Conservation (phyloP, 768 basidiomycete genomes). For the Tubosaeta brunneosetosa region DNA sequence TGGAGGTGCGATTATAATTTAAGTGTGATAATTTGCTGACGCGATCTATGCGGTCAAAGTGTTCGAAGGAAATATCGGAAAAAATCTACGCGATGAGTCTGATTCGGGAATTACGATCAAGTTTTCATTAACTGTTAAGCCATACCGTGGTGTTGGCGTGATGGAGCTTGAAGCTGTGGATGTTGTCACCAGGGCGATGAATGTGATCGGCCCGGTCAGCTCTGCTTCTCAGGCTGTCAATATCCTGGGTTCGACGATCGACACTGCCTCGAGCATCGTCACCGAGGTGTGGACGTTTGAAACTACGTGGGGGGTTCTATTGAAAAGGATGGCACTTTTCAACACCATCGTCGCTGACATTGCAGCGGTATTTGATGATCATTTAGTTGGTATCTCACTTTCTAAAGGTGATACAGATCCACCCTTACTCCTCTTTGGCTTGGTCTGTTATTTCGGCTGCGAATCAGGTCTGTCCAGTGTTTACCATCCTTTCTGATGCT, state of each 20-base stretch:
- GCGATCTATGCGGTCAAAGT: neutral
- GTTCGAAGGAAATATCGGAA: neutral
- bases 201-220: neutral
- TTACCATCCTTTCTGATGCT: neutral
- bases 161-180: neutral
- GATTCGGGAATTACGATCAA: neutral
- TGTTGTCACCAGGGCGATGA: neutral
- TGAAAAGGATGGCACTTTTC: neutral
- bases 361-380: neutral
- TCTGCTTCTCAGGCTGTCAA: neutral
- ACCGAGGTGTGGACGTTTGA: neutral
- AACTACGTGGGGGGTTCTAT: neutral
- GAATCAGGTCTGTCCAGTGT: neutral
- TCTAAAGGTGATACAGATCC: neutral
- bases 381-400: neutral
- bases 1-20: neutral
- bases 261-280: neutral
- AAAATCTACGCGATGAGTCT: neutral
- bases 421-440: neutral
- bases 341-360: neutral
- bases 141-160: neutral
- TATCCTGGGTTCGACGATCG: neutral
- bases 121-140: neutral
- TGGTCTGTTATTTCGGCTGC: slow-evolving; percentile 1
- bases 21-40: neutral